Evolutionary conservation across 768 basidiomycete species (phyloP).

Genomic region (Infundibulicybe gibba): DNA sequence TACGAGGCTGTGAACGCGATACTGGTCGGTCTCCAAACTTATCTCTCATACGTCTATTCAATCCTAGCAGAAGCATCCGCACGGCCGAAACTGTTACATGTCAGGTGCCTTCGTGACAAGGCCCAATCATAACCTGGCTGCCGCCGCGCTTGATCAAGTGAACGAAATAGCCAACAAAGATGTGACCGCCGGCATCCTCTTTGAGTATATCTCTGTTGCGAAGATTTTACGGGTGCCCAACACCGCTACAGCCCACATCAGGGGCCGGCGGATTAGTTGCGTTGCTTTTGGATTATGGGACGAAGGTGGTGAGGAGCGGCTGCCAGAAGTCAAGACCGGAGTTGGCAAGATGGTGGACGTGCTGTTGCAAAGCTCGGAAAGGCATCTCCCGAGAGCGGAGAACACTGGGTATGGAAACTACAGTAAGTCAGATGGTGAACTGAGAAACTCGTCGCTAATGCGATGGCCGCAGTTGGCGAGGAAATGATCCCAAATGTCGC

Average conservation of each 20-base stretch:
- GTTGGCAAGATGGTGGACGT: too few relatives aligned
- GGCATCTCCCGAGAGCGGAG: too few relatives aligned
- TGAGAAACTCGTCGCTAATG: too few relatives aligned
- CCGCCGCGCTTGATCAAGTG: background rate
- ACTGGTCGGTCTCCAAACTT: background rate
- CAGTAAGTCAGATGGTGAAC: too few relatives aligned
- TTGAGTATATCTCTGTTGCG: background rate
- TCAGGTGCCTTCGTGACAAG: background rate
- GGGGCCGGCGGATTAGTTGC: too few relatives aligned
- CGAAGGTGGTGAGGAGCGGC: too few relatives aligned
- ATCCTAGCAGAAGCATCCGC: background rate
- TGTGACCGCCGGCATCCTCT: background rate
- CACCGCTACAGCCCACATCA: background rate
- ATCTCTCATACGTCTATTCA: background rate
- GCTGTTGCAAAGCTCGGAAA: too few relatives aligned
- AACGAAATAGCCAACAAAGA: background rate
- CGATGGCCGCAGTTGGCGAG: too few relatives aligned
- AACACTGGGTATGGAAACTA: too few relatives aligned
- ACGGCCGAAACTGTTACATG: background rate
- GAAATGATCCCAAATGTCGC: too few relatives aligned
- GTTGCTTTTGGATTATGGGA: too few relatives aligned
- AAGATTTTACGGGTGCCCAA: background rate
- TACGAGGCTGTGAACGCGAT: background rate
- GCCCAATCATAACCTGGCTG: background rate
- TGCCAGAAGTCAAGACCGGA: too few relatives aligned